Evolutionary conservation across 345 rosid genomes (phyloP), one percentile per base, ranked within the genome.

Genomic region (Populus simonii): DNA sequence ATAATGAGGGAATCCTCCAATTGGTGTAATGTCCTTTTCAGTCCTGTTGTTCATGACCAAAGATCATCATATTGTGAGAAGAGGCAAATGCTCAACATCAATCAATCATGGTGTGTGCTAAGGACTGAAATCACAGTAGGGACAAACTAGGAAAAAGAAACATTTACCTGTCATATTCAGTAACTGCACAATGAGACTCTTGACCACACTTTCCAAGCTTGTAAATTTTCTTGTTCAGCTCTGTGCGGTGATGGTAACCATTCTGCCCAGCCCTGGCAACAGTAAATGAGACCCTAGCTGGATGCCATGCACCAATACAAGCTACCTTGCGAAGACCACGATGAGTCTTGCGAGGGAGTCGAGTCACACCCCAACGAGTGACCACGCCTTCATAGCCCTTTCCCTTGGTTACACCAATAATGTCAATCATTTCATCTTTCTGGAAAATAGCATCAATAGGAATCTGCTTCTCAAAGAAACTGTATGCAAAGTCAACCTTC

Each of bases 291-390:
- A 93, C 97, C 78, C 97, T 90, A 11, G 96, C 96, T 38, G 97
- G 97, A 88, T 93, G 97, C 97, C 97, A 93, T n/a, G 97, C 96
- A 59, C 97, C 97, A 25, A 93, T 93, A 89, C 97, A 93, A 78
- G 97, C 97, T 31, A 93, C 97, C 90, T 93, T 93, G 72, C 96
- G 94, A 16, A 93, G 90, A 86, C 97, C 97, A 23, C 97, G 83
- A 79, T 93, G 97, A 57, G 97, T 93, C 89, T 93, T 93, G 41
- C 97, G 90, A 18, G 97, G 97, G 63, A 92, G 93, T n/a, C 95
- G 92, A 13, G 97, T 91, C 47, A 91, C 97, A 71, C 97, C 97
- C 95, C 97, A 92, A 61, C 97, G 95, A 31, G 97, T 91, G 22
- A 92, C 95, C 76, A 92, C 97, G 83, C 97, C 97, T 80, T 91